Evolutionary conservation across 805 yeast genomes (phyloP), one percentile per base, ranked within the genome.

Genomic region (Yarrowia sp.): DNA sequence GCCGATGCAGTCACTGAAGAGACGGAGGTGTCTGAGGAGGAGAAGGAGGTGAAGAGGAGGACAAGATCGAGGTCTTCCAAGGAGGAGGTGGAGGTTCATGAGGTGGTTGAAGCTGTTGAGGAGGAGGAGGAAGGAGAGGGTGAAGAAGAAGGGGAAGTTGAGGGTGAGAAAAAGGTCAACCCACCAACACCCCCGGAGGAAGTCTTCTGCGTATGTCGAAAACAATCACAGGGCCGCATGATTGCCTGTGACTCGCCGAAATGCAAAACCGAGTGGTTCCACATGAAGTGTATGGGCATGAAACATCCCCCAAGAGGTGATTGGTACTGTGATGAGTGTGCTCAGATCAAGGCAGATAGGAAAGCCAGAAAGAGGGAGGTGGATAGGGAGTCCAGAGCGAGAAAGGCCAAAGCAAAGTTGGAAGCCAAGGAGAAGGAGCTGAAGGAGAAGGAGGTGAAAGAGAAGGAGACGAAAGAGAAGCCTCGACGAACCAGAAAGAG

Each of bases 201-300:
- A n/a, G 64, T 42, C 4, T 85, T 82, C 68, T 85, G 88, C 68
- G 61, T 77, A 13, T 85, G 89, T 66, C 73, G 77, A 5, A 74
- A 76, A 4, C 77, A 76, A 0, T 79, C 84, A 7, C 76, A 71
- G 65, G 98, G 98, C 0, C 84, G 83, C 62, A 93, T 93, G 98
- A 83, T 93, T 67, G 97, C 93, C 0, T 93, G 98, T 75, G 98
- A 92, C 73, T 85, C 90, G 69, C 80, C 80, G 2, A 81, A 83
- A 41, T 92, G 98, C 76, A 78, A 83, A 71, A 81, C 88, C 65
- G 97, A 92, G 75, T 92, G 98, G 98, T 92, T 89, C 77, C 98
- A 92, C 78, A 79, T 90, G 69, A 91, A 90, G 11, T 92, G 98
- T 75, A 88, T 90, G 42, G 95, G 93, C 0, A 80, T 91, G 70